These are phyloP conservation scores for cucumber (Cucumis sativus) DNA, from an alignment of 306 rosid species.

Conservation along the genomic window DNA sequence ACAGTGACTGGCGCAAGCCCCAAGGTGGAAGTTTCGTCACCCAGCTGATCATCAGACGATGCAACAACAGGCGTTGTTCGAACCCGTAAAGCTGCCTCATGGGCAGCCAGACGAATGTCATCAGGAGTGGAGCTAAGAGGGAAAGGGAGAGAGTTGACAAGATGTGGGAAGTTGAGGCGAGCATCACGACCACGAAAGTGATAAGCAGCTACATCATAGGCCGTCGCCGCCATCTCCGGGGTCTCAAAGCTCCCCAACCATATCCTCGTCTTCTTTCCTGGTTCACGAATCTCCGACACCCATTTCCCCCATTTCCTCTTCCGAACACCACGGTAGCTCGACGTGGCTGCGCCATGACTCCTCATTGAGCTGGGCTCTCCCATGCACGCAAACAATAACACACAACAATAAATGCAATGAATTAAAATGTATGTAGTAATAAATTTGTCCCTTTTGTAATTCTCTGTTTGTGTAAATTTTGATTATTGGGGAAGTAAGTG, in stretches of 20 bases:
- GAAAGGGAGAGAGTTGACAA: constrained; percentile 29
- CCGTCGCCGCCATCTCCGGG: constrained; percentile 82
- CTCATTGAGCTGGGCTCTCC: background rate
- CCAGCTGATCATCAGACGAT: background rate
- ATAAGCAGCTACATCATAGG: constrained; percentile 74
- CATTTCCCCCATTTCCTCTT: constrained; percentile 98
- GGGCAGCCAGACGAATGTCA: constrained; percentile 64
- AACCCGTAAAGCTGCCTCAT: constrained; percentile 48
- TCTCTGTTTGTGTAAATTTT: background rate
- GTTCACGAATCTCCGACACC: constrained; percentile 87
- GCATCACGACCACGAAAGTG: constrained; percentile 48
- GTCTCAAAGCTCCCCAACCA: constrained; percentile 83
- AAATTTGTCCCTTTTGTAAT: background rate
- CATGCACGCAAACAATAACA: background rate
- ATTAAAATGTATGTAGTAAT: background rate
- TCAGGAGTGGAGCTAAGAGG: constrained; percentile 39
- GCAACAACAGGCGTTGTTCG: background rate
- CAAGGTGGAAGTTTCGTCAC: background rate
- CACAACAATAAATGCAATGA: background rate
- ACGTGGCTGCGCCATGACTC: constrained; percentile 28
- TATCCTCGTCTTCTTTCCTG: constrained; percentile 65
- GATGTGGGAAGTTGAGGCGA: constrained; percentile 50
- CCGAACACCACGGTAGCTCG: constrained; percentile 75
- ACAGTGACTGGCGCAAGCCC: constrained; percentile 27
- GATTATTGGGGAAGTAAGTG: background rate